Percentiles rank a stretch among this genome's conserved stretches.
Conservation (phyloP, 768 basidiomycete species). For the Pulveroboletus sp. region DNA sequence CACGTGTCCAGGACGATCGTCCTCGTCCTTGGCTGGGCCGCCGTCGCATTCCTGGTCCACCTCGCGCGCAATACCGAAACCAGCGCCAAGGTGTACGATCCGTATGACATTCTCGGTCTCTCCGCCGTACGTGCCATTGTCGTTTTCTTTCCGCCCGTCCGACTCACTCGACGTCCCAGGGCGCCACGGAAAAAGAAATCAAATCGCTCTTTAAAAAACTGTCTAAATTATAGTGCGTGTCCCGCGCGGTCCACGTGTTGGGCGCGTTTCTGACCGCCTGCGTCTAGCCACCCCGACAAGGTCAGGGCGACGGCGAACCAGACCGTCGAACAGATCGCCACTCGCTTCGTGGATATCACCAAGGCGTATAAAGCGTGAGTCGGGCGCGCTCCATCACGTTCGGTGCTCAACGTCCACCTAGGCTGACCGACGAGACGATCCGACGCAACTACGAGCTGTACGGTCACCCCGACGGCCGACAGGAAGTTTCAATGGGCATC, state of each 20-base stretch:
- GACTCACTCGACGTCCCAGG: constrained; percentile 36
- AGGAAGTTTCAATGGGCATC: constrained; percentile 90
- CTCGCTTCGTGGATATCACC: constrained; percentile 86
- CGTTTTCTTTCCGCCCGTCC: neutral
- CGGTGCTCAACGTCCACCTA: constrained; percentile 25
- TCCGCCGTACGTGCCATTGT: constrained; percentile 35
- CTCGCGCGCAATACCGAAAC: constrained; percentile 50
- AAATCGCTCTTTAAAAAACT: constrained; percentile 94
- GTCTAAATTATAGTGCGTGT: constrained; percentile 74
- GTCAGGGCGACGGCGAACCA: constrained; percentile 77
- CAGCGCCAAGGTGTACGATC: constrained; percentile 80
- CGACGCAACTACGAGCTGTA: constrained; percentile 86
- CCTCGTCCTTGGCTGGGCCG: constrained; percentile 67
- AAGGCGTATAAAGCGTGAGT: constrained; percentile 92
- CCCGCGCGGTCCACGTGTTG: neutral
- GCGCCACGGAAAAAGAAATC: constrained; percentile 79
- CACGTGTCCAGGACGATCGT: constrained; percentile 46
- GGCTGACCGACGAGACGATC: constrained; percentile 88
- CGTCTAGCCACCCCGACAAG: constrained; percentile 90
- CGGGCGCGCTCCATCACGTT: neutral
- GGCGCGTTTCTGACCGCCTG: neutral
- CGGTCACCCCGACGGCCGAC: constrained; percentile 96
- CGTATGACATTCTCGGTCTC: constrained; percentile 90
- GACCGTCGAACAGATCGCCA: constrained; percentile 81
- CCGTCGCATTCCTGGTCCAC: constrained; percentile 66